Percentiles rank a stretch among this genome's conserved stretches.
These are phyloP conservation scores for Drechslerella stenobrocha DNA, from an alignment of 2,329 filamentous ascomycete species.

Conservation along the genomic window DNA sequence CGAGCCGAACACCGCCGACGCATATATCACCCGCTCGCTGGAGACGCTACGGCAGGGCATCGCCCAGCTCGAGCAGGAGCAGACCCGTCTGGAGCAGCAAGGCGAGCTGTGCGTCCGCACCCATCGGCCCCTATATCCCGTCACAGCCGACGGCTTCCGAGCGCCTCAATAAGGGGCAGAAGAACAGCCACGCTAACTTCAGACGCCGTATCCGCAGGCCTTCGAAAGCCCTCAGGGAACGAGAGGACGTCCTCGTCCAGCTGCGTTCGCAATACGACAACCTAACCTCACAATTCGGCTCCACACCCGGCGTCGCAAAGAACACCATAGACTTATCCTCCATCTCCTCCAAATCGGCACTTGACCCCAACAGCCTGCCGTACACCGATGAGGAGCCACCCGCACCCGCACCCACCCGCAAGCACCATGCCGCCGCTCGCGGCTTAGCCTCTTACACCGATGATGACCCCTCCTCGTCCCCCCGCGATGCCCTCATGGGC, in stretches of 20 bases:
- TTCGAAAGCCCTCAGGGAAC: slow-evolving; percentile 53
- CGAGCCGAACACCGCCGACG: slow-evolving; percentile 77
- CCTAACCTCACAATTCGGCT: slow-evolving; percentile 50
- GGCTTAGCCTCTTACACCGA: slow-evolving; percentile 55
- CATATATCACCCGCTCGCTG: slow-evolving; percentile 83
- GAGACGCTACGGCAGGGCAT: slow-evolving; percentile 84
- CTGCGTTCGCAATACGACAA: slow-evolving; percentile 50
- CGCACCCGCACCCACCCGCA: slow-evolving; percentile 54
- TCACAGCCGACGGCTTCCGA: slow-evolving; percentile 49
- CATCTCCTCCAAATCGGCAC: slow-evolving; percentile 26
- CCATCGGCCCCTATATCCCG: slow-evolving; percentile 53
- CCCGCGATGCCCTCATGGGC: slow-evolving; percentile 65
- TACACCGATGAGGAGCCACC: slow-evolving; percentile 33
- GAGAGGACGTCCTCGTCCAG: slow-evolving; percentile 52
- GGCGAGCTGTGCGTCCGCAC: slow-evolving; percentile 62
- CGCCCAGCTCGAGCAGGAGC: slow-evolving; percentile 67
- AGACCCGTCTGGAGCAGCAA: slow-evolving; percentile 65
- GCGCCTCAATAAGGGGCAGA: slow-evolving; percentile 15
- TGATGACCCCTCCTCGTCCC: slow-evolving; percentile 59
- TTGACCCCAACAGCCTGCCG: slow-evolving; percentile 36
- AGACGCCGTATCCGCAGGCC: slow-evolving; percentile 40
- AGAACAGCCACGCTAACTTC: slow-evolving; percentile 3
- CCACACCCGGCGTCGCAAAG: slow-evolving; percentile 25
- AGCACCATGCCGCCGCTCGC: slow-evolving; percentile 71
- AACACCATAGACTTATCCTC: slow-evolving; percentile 50